A percentile compares a stretch with the other conserved stretches of the same genome.
Conservation (phyloP, 1,284 basidiomycete genomes). For the Cryptococcus sp. region DNA sequence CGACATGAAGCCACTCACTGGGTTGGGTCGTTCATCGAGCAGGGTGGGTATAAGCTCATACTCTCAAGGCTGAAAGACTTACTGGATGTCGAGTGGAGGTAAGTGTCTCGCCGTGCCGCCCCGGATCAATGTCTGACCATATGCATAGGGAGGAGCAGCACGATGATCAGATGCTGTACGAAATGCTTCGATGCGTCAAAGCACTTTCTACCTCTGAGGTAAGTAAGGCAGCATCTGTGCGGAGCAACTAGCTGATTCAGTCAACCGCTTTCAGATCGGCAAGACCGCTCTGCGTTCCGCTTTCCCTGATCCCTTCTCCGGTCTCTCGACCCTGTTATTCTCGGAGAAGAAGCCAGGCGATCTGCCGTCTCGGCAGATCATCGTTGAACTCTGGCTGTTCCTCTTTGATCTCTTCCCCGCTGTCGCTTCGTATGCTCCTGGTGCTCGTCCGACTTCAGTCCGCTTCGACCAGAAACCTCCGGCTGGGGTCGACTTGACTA, state of each 20-base stretch:
- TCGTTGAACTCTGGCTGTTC: conserved; percentile 78
- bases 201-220: conserved; percentile 87
- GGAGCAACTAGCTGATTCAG: not conserved
- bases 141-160: conserved; percentile 86
- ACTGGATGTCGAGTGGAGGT: conserved; percentile 95
- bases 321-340: conserved; percentile 80
- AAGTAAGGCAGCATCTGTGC: not conserved
- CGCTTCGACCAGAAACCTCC: conserved; percentile 28
- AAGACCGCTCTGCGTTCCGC: conserved; percentile 71
- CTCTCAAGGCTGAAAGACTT: conserved; percentile 87
- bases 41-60: conserved; percentile 82
- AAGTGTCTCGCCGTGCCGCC: conserved; percentile 29
- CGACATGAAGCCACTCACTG: conserved; percentile 84
- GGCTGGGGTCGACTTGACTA: conserved; percentile 22
- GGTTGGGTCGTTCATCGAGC: conserved; percentile 84
- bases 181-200: conserved; percentile 90
- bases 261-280: conserved; percentile 41
- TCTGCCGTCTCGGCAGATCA: conserved; percentile 81
- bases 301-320: conserved; percentile 81
- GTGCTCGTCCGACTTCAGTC: conserved; percentile 25
- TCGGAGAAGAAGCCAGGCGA: conserved; percentile 98
- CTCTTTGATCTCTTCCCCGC: conserved; percentile 75
- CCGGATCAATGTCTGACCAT: not conserved
- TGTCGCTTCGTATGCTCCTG: not conserved
- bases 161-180: conserved; percentile 90